phyloP scores from a whole-genome alignment of 1,284 basidiomycete species.

The Malassezia equina region DNA sequence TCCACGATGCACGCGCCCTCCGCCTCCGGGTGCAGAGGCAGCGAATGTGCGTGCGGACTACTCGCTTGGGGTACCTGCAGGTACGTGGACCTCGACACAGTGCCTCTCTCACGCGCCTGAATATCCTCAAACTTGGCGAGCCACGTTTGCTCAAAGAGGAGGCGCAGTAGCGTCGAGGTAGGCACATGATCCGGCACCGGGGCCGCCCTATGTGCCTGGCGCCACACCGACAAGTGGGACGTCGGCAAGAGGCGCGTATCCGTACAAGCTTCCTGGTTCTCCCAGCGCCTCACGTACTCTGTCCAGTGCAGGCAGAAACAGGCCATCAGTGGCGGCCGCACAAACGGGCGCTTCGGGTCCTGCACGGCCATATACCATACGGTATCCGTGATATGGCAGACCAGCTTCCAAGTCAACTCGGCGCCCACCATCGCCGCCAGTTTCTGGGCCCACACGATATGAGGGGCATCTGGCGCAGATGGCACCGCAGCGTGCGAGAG shows the following conservation, averaged over 20 bases:
- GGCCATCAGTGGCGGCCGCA: constrained; percentile 3
- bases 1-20: constrained; percentile 3
- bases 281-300: not conserved
- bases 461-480: not conserved
- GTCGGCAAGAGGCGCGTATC: not conserved
- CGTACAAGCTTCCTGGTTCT: not conserved
- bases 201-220: not conserved
- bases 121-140: not conserved
- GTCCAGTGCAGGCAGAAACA: not conserved
- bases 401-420: not conserved
- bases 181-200: not conserved
- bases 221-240: not conserved
- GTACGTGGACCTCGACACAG: not conserved
- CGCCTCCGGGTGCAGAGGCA: not conserved
- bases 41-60: not conserved
- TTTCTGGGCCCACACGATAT: constrained; percentile 2
- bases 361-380: constrained; percentile 14
- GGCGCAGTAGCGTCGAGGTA: constrained; percentile 4
- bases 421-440: constrained; percentile 6
- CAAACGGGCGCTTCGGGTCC: constrained; percentile 8
- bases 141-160: not conserved
- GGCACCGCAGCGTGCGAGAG: not conserved
- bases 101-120: not conserved
- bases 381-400: constrained; percentile 2
- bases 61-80: not conserved